Conservation (phyloP, 345 rosid genomes). For the Aquilaria sinensis region DNA sequence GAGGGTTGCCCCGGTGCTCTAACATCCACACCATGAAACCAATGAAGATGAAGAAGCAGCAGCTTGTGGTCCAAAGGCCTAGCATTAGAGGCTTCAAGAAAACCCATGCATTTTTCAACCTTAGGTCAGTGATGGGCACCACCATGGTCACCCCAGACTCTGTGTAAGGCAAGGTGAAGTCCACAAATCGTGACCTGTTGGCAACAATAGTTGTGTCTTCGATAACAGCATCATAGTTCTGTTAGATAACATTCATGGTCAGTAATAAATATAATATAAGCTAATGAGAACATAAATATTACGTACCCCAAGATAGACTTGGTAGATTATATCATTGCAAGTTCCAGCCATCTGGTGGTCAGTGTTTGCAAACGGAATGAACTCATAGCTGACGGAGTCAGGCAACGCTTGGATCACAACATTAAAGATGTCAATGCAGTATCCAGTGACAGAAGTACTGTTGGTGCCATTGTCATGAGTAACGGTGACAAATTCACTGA, state of each 20-base stretch:
- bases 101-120: conserved; percentile 2
- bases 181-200: not conserved
- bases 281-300: conserved; percentile 16
- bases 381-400: conserved; percentile 19
- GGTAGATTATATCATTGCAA: too few species aligned
- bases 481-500: too few species aligned
- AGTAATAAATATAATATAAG: conserved; percentile 3
- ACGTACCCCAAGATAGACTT: conserved; percentile 4
- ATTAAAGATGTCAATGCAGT: conserved; percentile 24
- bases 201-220: too few species aligned
- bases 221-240: too few species aligned
- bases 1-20: too few species aligned
- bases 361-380: conserved; percentile 2
- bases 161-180: too few species aligned
- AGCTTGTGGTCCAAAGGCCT: conserved; percentile 4
- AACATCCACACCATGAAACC: not conserved
- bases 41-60: not conserved
- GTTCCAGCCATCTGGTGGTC: too few species aligned
- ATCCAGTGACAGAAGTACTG: too few species aligned
- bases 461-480: too few species aligned
- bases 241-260: not conserved
- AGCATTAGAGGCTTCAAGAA: conserved; percentile 14
- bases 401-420: conserved; percentile 18
- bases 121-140: not conserved
- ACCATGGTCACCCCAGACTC: too few species aligned